phyloP scores from a whole-genome alignment of 371 early-diverging fungal genomes.

The Syncephalastrum contaminatum region DNA sequence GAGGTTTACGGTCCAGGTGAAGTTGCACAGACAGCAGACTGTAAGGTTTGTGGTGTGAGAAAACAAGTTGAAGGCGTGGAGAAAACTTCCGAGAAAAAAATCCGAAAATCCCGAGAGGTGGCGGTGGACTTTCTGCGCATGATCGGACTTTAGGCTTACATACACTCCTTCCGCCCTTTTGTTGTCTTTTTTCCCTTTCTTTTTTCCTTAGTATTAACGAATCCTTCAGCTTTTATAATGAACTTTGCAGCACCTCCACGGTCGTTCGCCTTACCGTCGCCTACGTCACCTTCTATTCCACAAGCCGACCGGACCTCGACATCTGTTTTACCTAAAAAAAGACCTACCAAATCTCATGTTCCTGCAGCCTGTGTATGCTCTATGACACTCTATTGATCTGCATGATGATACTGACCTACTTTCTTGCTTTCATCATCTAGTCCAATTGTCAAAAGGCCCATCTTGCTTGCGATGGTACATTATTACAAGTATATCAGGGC shows the following conservation, averaged over 20 bases:
- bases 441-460: constrained; percentile 49
- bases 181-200: neutral
- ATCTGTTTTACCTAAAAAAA: constrained; percentile 9
- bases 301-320: neutral
- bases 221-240: no score
- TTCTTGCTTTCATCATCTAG: constrained; percentile 13
- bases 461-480: constrained; percentile 50
- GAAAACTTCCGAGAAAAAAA: no score
- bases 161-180: neutral
- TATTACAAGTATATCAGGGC: neutral
- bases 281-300: constrained; percentile 8
- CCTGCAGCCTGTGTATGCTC: constrained; percentile 20
- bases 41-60: no score
- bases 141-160: no score
- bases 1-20: no score
- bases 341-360: constrained; percentile 20
- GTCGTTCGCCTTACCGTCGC: constrained; percentile 5
- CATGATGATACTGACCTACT: neutral
- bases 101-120: no score
- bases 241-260: neutral
- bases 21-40: no score
- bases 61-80: no score
- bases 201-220: neutral
- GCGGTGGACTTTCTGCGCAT: no score
- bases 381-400: neutral